Conservation (phyloP, 75 land plant genomes). For the Chamaecyparis obtusa region DNA sequence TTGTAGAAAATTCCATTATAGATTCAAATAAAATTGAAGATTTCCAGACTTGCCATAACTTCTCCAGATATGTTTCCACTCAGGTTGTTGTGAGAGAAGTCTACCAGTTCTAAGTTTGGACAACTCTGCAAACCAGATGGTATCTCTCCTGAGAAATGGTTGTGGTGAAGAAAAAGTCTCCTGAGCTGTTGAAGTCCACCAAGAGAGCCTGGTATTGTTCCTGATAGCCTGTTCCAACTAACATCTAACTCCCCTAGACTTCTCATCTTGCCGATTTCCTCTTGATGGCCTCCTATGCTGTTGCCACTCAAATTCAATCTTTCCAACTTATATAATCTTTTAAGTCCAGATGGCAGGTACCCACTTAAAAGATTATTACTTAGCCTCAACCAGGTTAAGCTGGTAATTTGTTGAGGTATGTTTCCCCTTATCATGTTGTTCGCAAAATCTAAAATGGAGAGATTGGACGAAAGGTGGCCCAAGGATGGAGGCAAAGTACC, state of each 20-base stretch:
- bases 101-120: slow-evolving; percentile 4
- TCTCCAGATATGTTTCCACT: too few relatives aligned
- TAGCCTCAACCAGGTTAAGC: slow-evolving; percentile 12
- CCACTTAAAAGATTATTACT: slow-evolving; percentile 11
- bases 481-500: slow-evolving; percentile 48
- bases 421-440: slow-evolving; percentile 15
- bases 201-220: slow-evolving; percentile 21
- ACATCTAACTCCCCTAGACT: slow-evolving; percentile 20
- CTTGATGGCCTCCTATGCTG: slow-evolving; percentile 21
- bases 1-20: too few relatives aligned
- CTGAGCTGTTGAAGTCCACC: not conserved
- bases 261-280: slow-evolving; percentile 10
- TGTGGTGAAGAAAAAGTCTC: slow-evolving; percentile 3
- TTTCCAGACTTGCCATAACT: too few relatives aligned
- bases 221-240: slow-evolving; percentile 14
- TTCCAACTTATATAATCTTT: not conserved
- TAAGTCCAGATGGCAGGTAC: slow-evolving; percentile 2
- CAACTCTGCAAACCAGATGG: slow-evolving; percentile 19
- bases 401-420: slow-evolving; percentile 11
- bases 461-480: not conserved
- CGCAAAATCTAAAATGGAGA: not conserved
- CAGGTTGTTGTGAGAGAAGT: too few relatives aligned
- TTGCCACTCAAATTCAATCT: slow-evolving; percentile 19
- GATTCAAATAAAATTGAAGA: too few relatives aligned
- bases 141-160: slow-evolving; percentile 23